These are phyloP conservation scores for Periconia sp. DNA, from an alignment of 2,329 filamentous ascomycete genomes.

Conservation along the genomic window DNA sequence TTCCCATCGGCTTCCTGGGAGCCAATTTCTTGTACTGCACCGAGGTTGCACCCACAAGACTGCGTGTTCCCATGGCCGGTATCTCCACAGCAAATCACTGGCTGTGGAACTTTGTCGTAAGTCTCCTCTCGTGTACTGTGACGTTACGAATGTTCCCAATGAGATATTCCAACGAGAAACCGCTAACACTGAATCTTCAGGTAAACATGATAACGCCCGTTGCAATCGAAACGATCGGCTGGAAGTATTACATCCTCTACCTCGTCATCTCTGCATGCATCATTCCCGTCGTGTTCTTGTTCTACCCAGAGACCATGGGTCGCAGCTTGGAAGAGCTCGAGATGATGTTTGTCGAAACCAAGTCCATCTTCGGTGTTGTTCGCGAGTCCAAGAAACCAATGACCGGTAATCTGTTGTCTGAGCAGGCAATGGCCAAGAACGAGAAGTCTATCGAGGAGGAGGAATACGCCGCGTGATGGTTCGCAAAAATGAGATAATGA, in stretches of 20 bases:
- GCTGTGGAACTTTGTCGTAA: slow-evolving; percentile 46
- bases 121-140: slow-evolving; percentile 39
- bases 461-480: not conserved
- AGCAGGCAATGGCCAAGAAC: slow-evolving; percentile 14
- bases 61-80: slow-evolving; percentile 58
- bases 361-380: slow-evolving; percentile 27
- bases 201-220: slow-evolving; percentile 23
- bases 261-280: slow-evolving; percentile 51
- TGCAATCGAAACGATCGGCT: slow-evolving; percentile 55
- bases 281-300: slow-evolving; percentile 48
- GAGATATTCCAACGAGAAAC: too few relatives aligned
- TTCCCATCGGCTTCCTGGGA: slow-evolving; percentile 61
- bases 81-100: slow-evolving; percentile 58
- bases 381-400: slow-evolving; percentile 21
- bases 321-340: slow-evolving; percentile 50
- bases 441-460: slow-evolving; percentile 6
- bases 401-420: slow-evolving; percentile 7
- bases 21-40: slow-evolving; percentile 64
- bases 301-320: slow-evolving; percentile 55
- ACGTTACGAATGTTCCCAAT: slow-evolving; percentile 50
- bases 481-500: not conserved
- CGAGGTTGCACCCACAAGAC: slow-evolving; percentile 56
- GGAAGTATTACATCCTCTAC: slow-evolving; percentile 56
- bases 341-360: slow-evolving; percentile 46
- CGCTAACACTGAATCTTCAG: slow-evolving; percentile 30